Percentiles rank a stretch among this genome's conserved stretches.
These are phyloP conservation scores for Beverwykella pulmonaria DNA, from an alignment of 495 filamentous ascomycete species.

Conservation along the genomic window DNA sequence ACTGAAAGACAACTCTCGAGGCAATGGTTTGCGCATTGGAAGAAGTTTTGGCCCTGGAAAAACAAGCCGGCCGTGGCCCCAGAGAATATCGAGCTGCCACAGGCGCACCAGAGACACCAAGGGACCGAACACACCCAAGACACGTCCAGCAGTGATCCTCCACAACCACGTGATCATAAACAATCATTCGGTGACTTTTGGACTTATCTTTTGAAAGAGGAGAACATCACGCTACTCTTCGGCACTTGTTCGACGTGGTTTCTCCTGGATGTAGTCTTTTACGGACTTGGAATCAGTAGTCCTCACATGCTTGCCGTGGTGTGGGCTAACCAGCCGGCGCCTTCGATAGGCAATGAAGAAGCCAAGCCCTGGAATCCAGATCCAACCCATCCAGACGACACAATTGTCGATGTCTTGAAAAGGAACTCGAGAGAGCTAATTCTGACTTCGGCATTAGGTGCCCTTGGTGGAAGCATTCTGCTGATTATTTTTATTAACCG, in stretches of 20 bases:
- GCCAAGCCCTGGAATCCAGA: conserved; percentile 34
- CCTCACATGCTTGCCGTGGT: conserved; percentile 38
- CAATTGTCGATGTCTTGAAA: conserved; percentile 13
- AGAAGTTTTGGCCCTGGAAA: neutral
- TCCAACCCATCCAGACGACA: conserved; percentile 11
- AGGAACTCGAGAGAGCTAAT: neutral
- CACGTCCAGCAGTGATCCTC: neutral
- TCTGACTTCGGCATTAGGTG: neutral
- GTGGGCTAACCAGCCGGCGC: conserved; percentile 7
- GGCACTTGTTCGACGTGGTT: conserved; percentile 57
- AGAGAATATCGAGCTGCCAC: neutral
- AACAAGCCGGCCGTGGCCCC: neutral
- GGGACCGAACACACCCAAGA: neutral
- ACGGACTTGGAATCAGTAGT: conserved; percentile 57
- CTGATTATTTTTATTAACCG: neutral
- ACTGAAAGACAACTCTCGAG: neutral
- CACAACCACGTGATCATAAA: conserved; percentile 43
- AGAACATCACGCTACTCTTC: conserved; percentile 56
- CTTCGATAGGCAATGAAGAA: neutral
- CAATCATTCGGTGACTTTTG: conserved; percentile 50
- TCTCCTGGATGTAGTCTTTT: conserved; percentile 60
- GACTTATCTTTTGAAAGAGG: conserved; percentile 55
- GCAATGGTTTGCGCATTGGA: neutral
- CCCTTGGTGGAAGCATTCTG: neutral
- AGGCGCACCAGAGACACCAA: neutral